These are phyloP conservation scores for Claviceps quebecensis DNA, from an alignment of 2,329 filamentous ascomycete species.

Conservation along the genomic window DNA sequence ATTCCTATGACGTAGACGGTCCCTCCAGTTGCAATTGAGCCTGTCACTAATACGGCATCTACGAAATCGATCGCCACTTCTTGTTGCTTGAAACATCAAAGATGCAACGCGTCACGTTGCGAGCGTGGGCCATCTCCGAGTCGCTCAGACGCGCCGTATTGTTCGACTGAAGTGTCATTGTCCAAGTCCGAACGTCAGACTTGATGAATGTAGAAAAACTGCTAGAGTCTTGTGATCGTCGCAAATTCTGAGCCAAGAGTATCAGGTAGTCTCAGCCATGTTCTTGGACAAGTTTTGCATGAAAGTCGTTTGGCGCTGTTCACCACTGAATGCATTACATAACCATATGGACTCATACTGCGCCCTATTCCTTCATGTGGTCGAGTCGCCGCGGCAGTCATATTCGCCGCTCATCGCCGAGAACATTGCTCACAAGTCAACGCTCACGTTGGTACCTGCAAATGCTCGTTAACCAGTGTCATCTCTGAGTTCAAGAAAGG, in stretches of 20 bases:
- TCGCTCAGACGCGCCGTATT: constrained; percentile 36
- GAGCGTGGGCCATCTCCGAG: constrained; percentile 49
- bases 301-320: no score
- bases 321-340: no score
- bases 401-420: background rate
- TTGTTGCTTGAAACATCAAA: constrained; percentile 57
- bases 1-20: constrained; percentile 27
- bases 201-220: constrained; percentile 45
- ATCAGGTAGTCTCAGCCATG: constrained; percentile 6
- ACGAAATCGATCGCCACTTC: constrained; percentile 49
- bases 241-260: constrained; percentile 10
- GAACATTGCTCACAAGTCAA: background rate
- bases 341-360: no score
- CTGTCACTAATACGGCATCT: constrained; percentile 23
- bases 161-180: constrained; percentile 46
- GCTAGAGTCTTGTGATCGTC: constrained; percentile 33
- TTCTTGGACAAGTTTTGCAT: no score
- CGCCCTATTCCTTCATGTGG: background rate
- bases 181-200: constrained; percentile 56
- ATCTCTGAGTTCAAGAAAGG: constrained; percentile 1
- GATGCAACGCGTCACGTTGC: constrained; percentile 59
- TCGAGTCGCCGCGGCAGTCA: background rate
- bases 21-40: constrained; percentile 42
- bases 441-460: background rate
- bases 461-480: constrained; percentile 1